phyloP scores from a whole-genome alignment of 225 moss, liverwort and hornwort genomes.

The Pseudisothecium myosuroides region DNA sequence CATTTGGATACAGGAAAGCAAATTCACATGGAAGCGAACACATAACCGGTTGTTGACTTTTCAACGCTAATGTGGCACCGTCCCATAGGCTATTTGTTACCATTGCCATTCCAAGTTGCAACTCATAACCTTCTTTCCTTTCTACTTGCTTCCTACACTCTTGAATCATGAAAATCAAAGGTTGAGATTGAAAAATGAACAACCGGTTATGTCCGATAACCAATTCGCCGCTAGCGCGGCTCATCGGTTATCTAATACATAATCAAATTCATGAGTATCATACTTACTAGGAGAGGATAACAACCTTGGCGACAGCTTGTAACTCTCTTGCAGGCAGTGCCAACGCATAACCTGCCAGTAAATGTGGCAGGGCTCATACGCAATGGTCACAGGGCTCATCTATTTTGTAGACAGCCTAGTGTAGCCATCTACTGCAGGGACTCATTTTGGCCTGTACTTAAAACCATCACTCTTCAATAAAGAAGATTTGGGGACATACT shows the following conservation, averaged over 20 bases:
- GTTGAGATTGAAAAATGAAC: no score
- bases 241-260: no score
- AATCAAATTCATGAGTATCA: background rate
- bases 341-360: conserved; percentile 59
- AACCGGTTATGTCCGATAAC: no score
- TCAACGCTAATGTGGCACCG: no score
- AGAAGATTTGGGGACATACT: background rate
- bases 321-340: conserved; percentile 62
- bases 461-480: background rate
- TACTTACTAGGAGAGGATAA: background rate
- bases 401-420: background rate
- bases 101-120: no score
- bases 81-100: no score
- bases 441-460: background rate
- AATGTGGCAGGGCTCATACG: background rate
- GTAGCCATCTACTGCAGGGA: background rate
- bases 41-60: no score
- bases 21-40: background rate
- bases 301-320: conserved; percentile 54
- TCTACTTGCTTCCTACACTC: no score
- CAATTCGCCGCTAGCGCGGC: no score
- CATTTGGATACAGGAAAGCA: background rate
- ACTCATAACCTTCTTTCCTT: no score
- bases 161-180: no score
- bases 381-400: no score